phyloP scores from a whole-genome alignment of 306 rosid genomes.

The Vicia sativa region DNA sequence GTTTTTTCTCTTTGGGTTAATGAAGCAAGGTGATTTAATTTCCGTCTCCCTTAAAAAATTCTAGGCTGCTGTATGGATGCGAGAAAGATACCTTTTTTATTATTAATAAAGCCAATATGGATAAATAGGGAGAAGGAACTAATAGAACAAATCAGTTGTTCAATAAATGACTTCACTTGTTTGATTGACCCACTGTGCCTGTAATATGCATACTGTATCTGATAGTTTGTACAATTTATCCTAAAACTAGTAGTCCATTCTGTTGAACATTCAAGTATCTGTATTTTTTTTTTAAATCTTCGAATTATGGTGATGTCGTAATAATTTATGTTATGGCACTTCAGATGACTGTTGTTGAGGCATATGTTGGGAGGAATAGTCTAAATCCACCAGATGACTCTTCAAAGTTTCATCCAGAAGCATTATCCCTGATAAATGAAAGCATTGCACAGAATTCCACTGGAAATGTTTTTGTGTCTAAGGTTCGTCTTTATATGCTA shows the following conservation, averaged over 20 bases:
- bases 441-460: slow-evolving; percentile 86
- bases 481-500: slow-evolving; percentile 52
- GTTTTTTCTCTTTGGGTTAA: slow-evolving; percentile 12
- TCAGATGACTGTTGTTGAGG: slow-evolving; percentile 97
- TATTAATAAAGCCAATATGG: slow-evolving; percentile 17
- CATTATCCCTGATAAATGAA: slow-evolving; percentile 65
- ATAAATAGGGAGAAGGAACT: slow-evolving; percentile 22
- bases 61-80: slow-evolving; percentile 29
- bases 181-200: slow-evolving; percentile 28
- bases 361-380: slow-evolving; percentile 67
- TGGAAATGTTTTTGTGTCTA: slow-evolving; percentile 80
- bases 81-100: slow-evolving; percentile 28
- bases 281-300: slow-evolving; percentile 28
- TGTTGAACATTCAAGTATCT: slow-evolving; percentile 17
- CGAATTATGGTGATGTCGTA: slow-evolving; percentile 13
- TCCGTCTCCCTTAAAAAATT: slow-evolving; percentile 11
- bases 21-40: slow-evolving; percentile 33
- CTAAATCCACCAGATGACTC: slow-evolving; percentile 60
- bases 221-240: slow-evolving; percentile 18
- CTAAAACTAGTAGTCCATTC: slow-evolving; percentile 26
- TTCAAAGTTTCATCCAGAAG: slow-evolving; percentile 52
- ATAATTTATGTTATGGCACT: slow-evolving; percentile 28
- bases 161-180: slow-evolving; percentile 29
- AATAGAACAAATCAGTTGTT: slow-evolving; percentile 18
- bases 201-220: slow-evolving; percentile 25